phyloP scores from a whole-genome alignment of 768 basidiomycete genomes.

The Panellus pusillus region DNA sequence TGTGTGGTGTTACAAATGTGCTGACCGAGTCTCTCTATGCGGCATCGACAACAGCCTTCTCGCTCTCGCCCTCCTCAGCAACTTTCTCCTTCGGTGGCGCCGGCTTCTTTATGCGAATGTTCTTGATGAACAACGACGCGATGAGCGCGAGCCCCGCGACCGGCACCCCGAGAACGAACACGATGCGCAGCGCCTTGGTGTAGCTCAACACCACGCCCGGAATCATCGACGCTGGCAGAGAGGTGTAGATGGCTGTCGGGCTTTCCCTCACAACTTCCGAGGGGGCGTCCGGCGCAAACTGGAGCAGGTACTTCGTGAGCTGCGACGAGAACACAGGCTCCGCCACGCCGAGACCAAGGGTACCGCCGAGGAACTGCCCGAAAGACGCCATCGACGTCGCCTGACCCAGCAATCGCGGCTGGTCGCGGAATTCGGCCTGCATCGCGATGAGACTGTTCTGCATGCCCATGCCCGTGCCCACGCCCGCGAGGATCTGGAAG shows the following conservation, averaged over 20 bases:
- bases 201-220: not conserved
- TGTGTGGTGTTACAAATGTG: no score
- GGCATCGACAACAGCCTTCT: no score
- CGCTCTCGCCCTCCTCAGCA: not conserved
- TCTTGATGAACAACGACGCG: slow-evolving; percentile 1
- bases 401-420: slow-evolving; percentile 1
- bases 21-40: no score
- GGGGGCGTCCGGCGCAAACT: slow-evolving; percentile 20
- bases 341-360: slow-evolving; percentile 7
- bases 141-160: not conserved
- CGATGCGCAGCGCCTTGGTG: not conserved
- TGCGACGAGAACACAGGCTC: slow-evolving; percentile 15
- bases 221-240: not conserved
- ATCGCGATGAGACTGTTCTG: slow-evolving; percentile 11
- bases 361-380: slow-evolving; percentile 14
- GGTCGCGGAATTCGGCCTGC: slow-evolving; percentile 7
- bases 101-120: not conserved
- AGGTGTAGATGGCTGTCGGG: not conserved
- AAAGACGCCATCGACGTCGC: slow-evolving; percentile 15
- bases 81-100: not conserved
- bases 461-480: slow-evolving; percentile 12
- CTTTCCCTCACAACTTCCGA: slow-evolving; percentile 1
- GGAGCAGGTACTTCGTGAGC: slow-evolving; percentile 9
- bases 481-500: slow-evolving; percentile 15
- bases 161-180: slow-evolving; percentile 1